Base-by-base conservation (phyloP, 73 alveolate species). In the Uronychia binucleata region DNA sequence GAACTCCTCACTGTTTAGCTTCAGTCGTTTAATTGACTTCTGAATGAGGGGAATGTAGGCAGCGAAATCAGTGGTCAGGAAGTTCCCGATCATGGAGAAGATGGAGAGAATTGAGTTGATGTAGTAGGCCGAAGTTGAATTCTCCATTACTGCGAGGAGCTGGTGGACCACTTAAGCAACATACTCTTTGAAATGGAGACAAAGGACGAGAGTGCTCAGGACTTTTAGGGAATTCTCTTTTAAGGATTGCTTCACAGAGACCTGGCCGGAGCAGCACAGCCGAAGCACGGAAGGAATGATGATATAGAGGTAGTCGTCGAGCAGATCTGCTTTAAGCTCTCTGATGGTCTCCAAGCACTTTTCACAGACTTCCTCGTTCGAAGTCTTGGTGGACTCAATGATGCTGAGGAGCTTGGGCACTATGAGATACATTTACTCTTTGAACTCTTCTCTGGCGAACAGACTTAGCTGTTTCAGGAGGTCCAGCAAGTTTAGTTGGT, bases 291-390 rank as follows among this genome's bases (percentile, higher is more conserved):
- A 77, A 27, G 97, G 95, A 26, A 92, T 80, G 30, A 90, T 88
- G 25, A 92, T 86, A 85, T 79, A 92, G 19, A 92, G 82, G 78
- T 92, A 91, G 84, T 92, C 93, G 87, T 89, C 90, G 0, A 92
- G 82, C 58, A 88, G 76, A 0, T 81, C 33, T 33, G 91, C 74
- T 28, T 88, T 88, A 74, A 92, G 83, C 57, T 82, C 84, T 30
- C 74, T 88, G 28, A 92, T 75, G 26, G 89, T 79, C 59, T 81
- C 74, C 0, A 92, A 58, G 33, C 83, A 31, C 35, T 86, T 86
- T 28, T 28, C 80, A 8, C 79, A 26, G 5, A 86, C 82, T 31
- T 84, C 59, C 19, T 58, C 84, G 11, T 81, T 57, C 31, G 74
- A 8, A 11, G 31, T 33, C 26, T 86, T 86, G 33, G 46, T 30